Evolutionary conservation across 2,329 filamentous ascomycete genomes (phyloP), one percentile per base, ranked within the genome.

Genomic region (Trichoderma polysporum): DNA sequence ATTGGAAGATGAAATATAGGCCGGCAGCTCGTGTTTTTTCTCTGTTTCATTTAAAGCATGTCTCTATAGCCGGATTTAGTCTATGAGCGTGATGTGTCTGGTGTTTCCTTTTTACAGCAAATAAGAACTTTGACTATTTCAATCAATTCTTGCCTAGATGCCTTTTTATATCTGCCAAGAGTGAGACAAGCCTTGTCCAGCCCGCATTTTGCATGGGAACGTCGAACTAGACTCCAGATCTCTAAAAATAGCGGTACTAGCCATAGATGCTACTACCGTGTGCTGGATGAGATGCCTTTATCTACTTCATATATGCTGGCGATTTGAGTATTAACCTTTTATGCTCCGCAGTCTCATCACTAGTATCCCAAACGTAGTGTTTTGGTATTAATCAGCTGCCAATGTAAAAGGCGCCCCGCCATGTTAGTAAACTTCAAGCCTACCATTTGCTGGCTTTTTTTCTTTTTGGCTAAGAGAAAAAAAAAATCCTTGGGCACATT

Each of bases 1-100:
- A 56, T 57, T 56, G 52, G 58, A 58, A 50, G 39, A 52, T 62
- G 39, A 52, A 50, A 62, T 67, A 56, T 63, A 62, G 66, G 53
- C 45, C 66, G 49, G 58, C 52, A 57, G 57, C 68, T 68, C 69
- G 68, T 70, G 66, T 67, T 69, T 67, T 68, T 64, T 69, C 67
- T 67, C 60, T 63, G 56, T 60, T 72, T 57, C 72, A 68, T 68
- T 69, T 68, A 27, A 22, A 58, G 41, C 53, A 52, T 57, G 62
- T 52, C 31, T 66, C 56, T 52, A 66, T 66, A 66, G 63, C 54
- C 22, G 56, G 63, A 52, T 60, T 52, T 52, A 66, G 63, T 60
- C 56, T 49, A 66, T 66, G 61, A 56, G 61, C 50, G 61, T 64
- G 50, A 64, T 47, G 37, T 56, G 12, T 35, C 50, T 47, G 49